Evolutionary conservation across 2,329 filamentous ascomycete genomes (phyloP), one percentile per base, ranked within the genome.

Genomic region (Cadophora malorum): DNA sequence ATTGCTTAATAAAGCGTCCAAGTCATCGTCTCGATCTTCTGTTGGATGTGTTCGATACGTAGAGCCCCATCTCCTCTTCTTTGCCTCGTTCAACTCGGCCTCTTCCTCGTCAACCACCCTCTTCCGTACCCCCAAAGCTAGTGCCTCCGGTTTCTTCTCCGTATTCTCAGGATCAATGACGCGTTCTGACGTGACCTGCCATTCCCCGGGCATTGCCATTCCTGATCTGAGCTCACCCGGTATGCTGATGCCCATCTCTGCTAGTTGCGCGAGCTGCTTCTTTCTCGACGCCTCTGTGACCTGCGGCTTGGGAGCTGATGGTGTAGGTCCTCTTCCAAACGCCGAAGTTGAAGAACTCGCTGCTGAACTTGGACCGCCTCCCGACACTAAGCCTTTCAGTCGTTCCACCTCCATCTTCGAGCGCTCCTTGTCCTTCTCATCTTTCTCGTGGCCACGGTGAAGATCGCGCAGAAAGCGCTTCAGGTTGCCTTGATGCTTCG

Each of bases 381-480:
- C 84, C 19, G 85, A 80, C 0, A 93, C 89, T 21, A 96, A 81
- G 38, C 92, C 91, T 78, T 96, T 96, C 58, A 99, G 83, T 23
- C 96, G 85, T 65, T 94, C 93, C 55, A 98, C 88, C 78, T 99
- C 96, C 71, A 89, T 88, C 76, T 91, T 92, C 1, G 94, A 95
- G 45, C 89, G 86, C 66, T 96, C 91, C 78, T 93, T 91, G 6
- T 97, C 92, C 64, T 91, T 88, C 76, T 92, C 88, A 71, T 94
- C 88, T 65, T 88, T 88, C 75, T 97, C 93, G 78, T 96, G 91
- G 66, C 86, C 88, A 73, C 92, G 91, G 81, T 98, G 94, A 8
- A 99, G 86, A 70, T 96, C 91, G 72, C 94, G 91, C 9, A 99
- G 85, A 73, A 94, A 96, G 64, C 95, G 92, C 81, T 97, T 96